phyloP scores from a whole-genome alignment of 2,329 filamentous ascomycete genomes.

The Dothideomycetes sp. region DNA sequence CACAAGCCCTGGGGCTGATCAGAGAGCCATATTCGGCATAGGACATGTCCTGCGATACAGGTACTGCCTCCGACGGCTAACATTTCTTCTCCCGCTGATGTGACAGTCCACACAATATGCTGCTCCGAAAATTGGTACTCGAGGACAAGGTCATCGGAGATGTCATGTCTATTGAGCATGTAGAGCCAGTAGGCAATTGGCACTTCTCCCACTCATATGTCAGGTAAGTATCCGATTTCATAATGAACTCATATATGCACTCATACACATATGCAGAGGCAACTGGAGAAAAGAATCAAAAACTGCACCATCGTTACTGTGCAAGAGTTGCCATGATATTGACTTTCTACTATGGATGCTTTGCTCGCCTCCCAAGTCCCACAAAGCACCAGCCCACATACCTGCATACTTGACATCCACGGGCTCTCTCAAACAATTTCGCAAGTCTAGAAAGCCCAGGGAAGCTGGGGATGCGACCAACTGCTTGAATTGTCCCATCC shows the following conservation, averaged over 20 bases:
- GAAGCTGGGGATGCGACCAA: slow-evolving; percentile 71
- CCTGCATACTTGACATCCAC: slow-evolving; percentile 65
- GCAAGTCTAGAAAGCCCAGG: slow-evolving; percentile 61
- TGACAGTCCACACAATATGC: slow-evolving; percentile 85
- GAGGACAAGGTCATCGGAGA: slow-evolving; percentile 71
- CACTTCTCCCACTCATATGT: slow-evolving; percentile 90
- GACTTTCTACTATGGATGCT: slow-evolving; percentile 88
- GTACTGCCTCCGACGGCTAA: too few species aligned
- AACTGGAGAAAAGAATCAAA: slow-evolving; percentile 81
- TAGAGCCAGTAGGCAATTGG: slow-evolving; percentile 93
- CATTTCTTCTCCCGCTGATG: too few species aligned
- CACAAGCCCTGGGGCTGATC: slow-evolving; percentile 15
- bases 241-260: not conserved
- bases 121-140: slow-evolving; percentile 67
- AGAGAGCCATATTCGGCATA: slow-evolving; percentile 62
- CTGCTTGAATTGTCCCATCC: slow-evolving; percentile 69
- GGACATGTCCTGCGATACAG: slow-evolving; percentile 89
- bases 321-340: slow-evolving; percentile 94
- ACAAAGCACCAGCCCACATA: slow-evolving; percentile 50
- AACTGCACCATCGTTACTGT: slow-evolving; percentile 72
- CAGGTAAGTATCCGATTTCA: slow-evolving; percentile 29
- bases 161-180: slow-evolving; percentile 76
- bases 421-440: slow-evolving; percentile 70
- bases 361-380: slow-evolving; percentile 50
- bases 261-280: slow-evolving; percentile 39